Conservation (phyloP, 768 basidiomycete species). For the Sistotremastrum suecicum region DNA sequence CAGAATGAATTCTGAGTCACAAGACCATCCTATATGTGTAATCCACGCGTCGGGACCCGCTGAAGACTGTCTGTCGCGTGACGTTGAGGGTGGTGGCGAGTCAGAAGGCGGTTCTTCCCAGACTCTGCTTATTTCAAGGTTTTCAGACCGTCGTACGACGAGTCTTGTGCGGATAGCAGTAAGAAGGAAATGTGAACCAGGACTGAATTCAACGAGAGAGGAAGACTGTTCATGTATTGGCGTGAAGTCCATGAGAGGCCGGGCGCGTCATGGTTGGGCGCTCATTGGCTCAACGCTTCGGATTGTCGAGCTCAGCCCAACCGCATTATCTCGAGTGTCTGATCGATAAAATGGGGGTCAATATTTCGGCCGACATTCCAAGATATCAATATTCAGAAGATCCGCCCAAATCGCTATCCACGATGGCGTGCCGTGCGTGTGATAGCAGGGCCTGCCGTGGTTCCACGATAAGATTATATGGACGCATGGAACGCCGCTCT, state of each 20-base stretch:
- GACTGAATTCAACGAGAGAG: slow-evolving; percentile 67
- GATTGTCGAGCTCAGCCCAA: too few species aligned
- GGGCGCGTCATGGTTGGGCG: too few species aligned
- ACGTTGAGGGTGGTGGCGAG: slow-evolving; percentile 31
- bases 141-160: slow-evolving; percentile 72
- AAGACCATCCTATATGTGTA: slow-evolving; percentile 74
- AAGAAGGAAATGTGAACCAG: slow-evolving; percentile 76
- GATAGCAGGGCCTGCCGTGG: too few species aligned
- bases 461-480: too few species aligned
- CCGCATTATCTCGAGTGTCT: too few species aligned
- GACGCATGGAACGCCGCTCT: too few species aligned
- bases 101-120: slow-evolving; percentile 52
- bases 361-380: too few species aligned
- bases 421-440: too few species aligned
- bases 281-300: too few species aligned
- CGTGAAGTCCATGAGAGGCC: slow-evolving; percentile 61
- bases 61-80: slow-evolving; percentile 19
- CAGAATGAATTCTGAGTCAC: slow-evolving; percentile 76
- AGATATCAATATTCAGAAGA: too few species aligned
- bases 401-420: too few species aligned
- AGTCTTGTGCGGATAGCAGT: slow-evolving; percentile 68
- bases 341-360: too few species aligned
- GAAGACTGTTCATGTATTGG: slow-evolving; percentile 67
- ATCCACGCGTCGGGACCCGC: slow-evolving; percentile 30
- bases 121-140: slow-evolving; percentile 69